Percentiles rank a stretch among this genome's conserved stretches.
Evolutionary conservation across 2,329 filamentous ascomycete species (phyloP).

Genomic region (Ilyonectria mors-panacis): DNA sequence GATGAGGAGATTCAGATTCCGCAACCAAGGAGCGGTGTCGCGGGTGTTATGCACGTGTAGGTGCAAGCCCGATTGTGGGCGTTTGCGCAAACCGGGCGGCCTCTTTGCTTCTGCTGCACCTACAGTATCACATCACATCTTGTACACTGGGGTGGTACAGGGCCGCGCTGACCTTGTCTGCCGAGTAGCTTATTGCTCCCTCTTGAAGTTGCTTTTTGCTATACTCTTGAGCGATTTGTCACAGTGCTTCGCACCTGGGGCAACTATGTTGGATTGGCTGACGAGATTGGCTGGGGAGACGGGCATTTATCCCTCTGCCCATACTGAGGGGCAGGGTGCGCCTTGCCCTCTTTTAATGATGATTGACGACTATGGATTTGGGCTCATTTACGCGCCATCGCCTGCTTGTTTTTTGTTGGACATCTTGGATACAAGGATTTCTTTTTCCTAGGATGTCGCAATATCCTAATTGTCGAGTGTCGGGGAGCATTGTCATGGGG

Average conservation of each 20-base stretch:
- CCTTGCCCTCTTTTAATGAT: conserved; percentile 13
- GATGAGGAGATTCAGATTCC: conserved; percentile 71
- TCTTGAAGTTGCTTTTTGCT: conserved; percentile 7
- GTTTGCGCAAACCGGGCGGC: conserved; percentile 1
- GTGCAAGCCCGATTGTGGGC: conserved; percentile 5
- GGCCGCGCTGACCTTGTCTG: neutral
- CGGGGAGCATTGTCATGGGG: conserved; percentile 21
- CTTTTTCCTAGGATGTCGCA: neutral
- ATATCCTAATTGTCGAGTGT: conserved; percentile 11
- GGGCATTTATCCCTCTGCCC: conserved; percentile 9
- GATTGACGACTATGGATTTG: conserved; percentile 23
- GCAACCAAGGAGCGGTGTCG: conserved; percentile 47
- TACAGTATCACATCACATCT: conserved; percentile 11
- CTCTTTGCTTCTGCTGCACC: conserved; percentile 26
- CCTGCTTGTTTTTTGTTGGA: conserved; percentile 5
- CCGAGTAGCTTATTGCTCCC: conserved; percentile 3
- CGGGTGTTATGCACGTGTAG: conserved; percentile 50
- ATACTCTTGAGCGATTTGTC: neutral
- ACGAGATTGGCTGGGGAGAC: neutral
- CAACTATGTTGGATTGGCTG: conserved; percentile 8
- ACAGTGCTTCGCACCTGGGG: conserved; percentile 8
- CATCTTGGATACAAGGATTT: conserved; percentile 24
- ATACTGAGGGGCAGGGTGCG: neutral
- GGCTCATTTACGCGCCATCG: conserved; percentile 6
- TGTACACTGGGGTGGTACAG: conserved; percentile 13